Percentiles rank a stretch among this genome's conserved stretches.
Evolutionary conservation across 768 basidiomycete species (phyloP).

Genomic region (Boletus rubropictus): DNA sequence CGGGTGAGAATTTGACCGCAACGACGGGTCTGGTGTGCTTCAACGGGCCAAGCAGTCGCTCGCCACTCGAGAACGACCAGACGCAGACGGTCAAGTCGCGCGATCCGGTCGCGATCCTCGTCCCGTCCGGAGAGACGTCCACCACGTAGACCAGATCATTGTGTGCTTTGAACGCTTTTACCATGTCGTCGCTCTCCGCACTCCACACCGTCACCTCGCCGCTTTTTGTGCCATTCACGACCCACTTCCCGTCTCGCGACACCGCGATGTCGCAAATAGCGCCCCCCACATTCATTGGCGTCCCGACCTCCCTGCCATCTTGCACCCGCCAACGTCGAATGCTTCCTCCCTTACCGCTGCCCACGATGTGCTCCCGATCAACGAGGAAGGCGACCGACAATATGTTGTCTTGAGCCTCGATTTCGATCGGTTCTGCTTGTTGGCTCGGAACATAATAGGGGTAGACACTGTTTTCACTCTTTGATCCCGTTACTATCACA

Average conservation of each 20-base stretch:
- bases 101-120: not conserved
- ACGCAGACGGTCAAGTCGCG: not conserved
- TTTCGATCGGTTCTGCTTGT: not conserved
- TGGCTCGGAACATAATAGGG: not conserved
- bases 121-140: not conserved
- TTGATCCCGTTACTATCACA: not conserved
- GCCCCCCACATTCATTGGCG: not conserved
- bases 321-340: not conserved
- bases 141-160: not conserved
- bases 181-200: not conserved
- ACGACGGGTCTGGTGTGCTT: not conserved
- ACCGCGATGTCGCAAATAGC: not conserved
- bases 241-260: not conserved
- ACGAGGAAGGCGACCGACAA: not conserved
- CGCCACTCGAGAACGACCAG: not conserved
- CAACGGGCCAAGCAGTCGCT: not conserved
- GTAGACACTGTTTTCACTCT: not conserved
- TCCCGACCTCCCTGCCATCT: not conserved
- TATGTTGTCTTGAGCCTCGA: not conserved
- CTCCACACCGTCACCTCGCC: not conserved
- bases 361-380: not conserved
- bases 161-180: not conserved
- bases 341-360: not conserved
- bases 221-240: not conserved
- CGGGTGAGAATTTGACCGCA: not conserved